phyloP scores from a whole-genome alignment of 805 yeast genomes.

The Pichia insulana region DNA sequence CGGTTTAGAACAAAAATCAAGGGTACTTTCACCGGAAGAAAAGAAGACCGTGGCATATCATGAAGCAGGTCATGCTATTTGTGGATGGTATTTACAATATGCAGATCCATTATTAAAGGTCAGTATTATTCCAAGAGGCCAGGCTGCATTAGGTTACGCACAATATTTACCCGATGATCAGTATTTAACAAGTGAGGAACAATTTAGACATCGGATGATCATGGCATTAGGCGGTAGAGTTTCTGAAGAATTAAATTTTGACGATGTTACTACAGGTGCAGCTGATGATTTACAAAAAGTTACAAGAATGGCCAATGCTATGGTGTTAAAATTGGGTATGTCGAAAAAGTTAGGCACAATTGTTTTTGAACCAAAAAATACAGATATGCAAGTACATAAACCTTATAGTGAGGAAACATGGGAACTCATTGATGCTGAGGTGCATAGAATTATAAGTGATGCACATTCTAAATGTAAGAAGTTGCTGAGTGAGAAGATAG shows the following conservation, averaged over 20 bases:
- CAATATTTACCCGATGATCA: constrained; percentile 93
- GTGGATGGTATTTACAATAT: constrained; percentile 89
- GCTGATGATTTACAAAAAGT: constrained; percentile 95
- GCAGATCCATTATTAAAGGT: constrained; percentile 95
- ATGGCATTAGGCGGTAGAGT: constrained; percentile 98
- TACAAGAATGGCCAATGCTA: constrained; percentile 83
- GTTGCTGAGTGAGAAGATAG: constrained; percentile 61
- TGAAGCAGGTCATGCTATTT: constrained; percentile 98
- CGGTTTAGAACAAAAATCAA: constrained; percentile 86
- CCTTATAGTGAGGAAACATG: constrained; percentile 89
- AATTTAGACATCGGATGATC: constrained; percentile 74
- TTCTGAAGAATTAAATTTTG: constrained; percentile 86
- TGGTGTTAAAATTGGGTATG: constrained; percentile 95
- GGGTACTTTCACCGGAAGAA: constrained; percentile 76
- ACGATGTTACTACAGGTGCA: constrained; percentile 92
- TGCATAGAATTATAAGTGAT: constrained; percentile 65
- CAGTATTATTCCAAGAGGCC: constrained; percentile 94
- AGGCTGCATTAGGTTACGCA: constrained; percentile 95
- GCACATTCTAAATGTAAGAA: constrained; percentile 64
- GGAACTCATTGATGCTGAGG: constrained; percentile 71
- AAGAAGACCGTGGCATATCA: constrained; percentile 90
- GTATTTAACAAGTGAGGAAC: constrained; percentile 69
- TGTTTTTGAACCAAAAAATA: constrained; percentile 60
- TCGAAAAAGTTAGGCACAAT: constrained; percentile 78
- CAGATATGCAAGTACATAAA: constrained; percentile 43